Conservation (phyloP, 495 filamentous ascomycete genomes). For the Rhizodiscina lignyota region DNA sequence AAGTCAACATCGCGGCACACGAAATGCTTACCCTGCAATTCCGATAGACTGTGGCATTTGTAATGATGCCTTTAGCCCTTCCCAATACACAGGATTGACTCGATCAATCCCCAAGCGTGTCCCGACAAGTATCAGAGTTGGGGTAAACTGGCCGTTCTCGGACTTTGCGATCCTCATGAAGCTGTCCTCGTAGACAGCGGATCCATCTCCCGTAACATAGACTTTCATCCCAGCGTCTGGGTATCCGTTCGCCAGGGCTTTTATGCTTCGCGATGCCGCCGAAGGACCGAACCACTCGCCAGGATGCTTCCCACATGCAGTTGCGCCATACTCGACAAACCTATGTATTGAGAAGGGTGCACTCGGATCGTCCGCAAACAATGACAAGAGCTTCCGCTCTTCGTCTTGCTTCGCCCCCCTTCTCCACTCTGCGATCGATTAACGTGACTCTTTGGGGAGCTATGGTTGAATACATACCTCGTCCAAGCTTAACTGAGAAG, state of each 20-base stretch:
- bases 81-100: slow-evolving; percentile 83
- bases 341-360: slow-evolving; percentile 91
- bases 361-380: slow-evolving; percentile 76
- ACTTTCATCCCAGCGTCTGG: slow-evolving; percentile 46
- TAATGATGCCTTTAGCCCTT: slow-evolving; percentile 63
- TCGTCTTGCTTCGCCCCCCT: slow-evolving; percentile 36
- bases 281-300: slow-evolving; percentile 99
- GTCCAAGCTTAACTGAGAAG: slow-evolving; percentile 50
- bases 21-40: slow-evolving; percentile 70
- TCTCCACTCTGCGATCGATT: slow-evolving; percentile 52
- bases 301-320: slow-evolving; percentile 81
- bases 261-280: slow-evolving; percentile 90
- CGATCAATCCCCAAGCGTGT: slow-evolving; percentile 84
- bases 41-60: slow-evolving; percentile 82
- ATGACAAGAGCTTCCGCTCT: slow-evolving; percentile 55
- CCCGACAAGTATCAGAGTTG: slow-evolving; percentile 77
- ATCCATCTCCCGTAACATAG: slow-evolving; percentile 77
- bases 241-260: slow-evolving; percentile 51
- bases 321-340: slow-evolving; percentile 79
- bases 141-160: slow-evolving; percentile 47
- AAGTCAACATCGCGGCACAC: not conserved
- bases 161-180: slow-evolving; percentile 59
- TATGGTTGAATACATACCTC: slow-evolving; percentile 39
- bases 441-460: slow-evolving; percentile 2
- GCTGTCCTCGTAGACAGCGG: slow-evolving; percentile 81